Base-by-base conservation (phyloP, 441 rosid genomes). In the Arabidopsis lyrata region DNA sequence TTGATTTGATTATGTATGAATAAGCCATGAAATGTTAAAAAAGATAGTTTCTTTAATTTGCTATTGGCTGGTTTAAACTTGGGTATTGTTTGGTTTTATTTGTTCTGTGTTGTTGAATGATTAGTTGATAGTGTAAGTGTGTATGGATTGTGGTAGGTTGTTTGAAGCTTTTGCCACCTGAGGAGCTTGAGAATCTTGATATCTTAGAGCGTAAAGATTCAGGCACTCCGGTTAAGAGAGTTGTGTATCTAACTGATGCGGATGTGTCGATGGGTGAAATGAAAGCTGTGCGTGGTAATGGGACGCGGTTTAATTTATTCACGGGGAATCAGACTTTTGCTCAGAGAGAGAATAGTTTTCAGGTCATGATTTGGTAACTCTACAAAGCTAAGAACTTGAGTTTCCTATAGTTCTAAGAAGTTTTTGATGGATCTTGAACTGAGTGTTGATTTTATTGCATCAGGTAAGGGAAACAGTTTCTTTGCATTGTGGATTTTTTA, bases 401-500 rank as follows among this genome's bases (percentile, higher is more conserved):
- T 31, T 66, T 73, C 20, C 2, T 13, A 2, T 48, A 35, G 2
- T n/a, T 34, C 5, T 32, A 39, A 15, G 36, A 31, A 18, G 3
- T 6, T 44, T 44, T 6, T 31, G 5, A 27, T 24, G 4, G 9
- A 15, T 63, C 18, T 44, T 2, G n/a, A n/a, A 1, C 69, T 72
- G 60, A 72, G 11, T 50, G 1, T 59, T 61, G 29, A 32, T 36
- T 41, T 12, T 52, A 22, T 65, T 39, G 58, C n/a, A 58, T 45
- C 86, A 95, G 99, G 90, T 89, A 73, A 84, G 82, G 50, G 90
- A 83, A 78, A 88, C 88, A 29, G 78, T 84, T 66, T 72, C 80
- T 42, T 73, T 86, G 68, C 97, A 93, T 80, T 95, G 97, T 74
- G 99, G 99, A 8, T 91, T 95, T 84, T 93, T 76, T 79, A 86